Evolutionary conservation across 2,329 filamentous ascomycete genomes (phyloP), one percentile per base, ranked within the genome.

Genomic region (Pochonia chlamydosporia): DNA sequence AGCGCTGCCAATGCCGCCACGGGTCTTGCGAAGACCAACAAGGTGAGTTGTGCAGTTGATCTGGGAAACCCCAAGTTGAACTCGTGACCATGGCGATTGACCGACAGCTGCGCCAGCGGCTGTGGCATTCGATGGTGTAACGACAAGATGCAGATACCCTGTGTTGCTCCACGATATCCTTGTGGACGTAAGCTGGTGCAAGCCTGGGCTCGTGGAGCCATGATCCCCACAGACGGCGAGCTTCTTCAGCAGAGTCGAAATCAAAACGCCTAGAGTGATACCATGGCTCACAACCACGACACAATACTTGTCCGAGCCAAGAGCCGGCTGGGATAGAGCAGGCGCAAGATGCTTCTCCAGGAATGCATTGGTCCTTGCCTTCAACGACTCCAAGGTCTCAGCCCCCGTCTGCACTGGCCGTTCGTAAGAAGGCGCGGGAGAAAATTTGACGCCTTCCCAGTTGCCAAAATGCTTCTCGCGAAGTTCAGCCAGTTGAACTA

Each of bases 1-100:
- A 33, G 86, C 76, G 56, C 85, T 93, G 46, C 89, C 89, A 48
- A 96, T 86, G 3, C 90, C 90, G 25, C 89, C 88, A 21, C 85
- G 74, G 8, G 89, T 92, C 64, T 89, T 86, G 63, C 84, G 91
- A 49, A 96, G 70, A 24, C 83, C 81, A 39, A 71, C 67, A 3
- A 96, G 76, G 65, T 96, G 91, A 4, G 80, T 76, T 50, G 79
- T 76, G 51, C 78, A 79, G 61, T 96, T 92, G 52, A 89, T 74
- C 20, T 31, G 23, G 13, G 20, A 11, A 6, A 47, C 6, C 10
- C 21, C 13, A 24, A 26, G 75, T n/a, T 13, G 11, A 9, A 44
- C 28, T 9, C 14, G 14, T 5, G 40, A 31, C 49, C 49, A 49
- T 8, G 37, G 65, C 64, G 33, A 36, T 7, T 66, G 49, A 3